Conservation (phyloP, 345 rosid species). For the Capsella bursapastoris region DNA sequence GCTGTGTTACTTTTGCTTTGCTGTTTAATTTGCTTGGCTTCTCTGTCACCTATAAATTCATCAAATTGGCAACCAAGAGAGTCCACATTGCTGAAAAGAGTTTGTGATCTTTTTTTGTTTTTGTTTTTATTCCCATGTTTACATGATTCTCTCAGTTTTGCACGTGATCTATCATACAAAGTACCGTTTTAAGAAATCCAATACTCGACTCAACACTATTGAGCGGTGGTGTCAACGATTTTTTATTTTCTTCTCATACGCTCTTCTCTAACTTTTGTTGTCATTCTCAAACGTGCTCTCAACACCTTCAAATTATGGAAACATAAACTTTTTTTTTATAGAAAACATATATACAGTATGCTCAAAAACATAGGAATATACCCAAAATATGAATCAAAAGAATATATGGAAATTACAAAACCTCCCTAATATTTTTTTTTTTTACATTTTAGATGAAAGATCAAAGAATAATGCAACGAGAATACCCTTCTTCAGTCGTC, state of each 20-base stretch:
- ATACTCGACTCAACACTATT: slow-evolving; percentile 16
- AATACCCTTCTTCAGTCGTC: slow-evolving; percentile 7
- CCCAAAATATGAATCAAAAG: not conserved
- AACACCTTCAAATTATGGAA: not conserved
- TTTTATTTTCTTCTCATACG: slow-evolving; percentile 21
- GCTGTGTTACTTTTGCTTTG: not conserved
- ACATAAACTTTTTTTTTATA: too few species aligned
- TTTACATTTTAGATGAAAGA: not conserved
- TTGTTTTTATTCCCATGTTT: not conserved
- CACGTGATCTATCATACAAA: slow-evolving; percentile 1
- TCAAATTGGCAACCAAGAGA: not conserved
- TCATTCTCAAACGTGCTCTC: slow-evolving; percentile 30
- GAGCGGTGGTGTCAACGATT: not conserved
- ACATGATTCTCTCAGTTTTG: not conserved
- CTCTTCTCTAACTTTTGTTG: not conserved
- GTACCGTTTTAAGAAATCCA: not conserved
- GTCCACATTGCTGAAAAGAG: not conserved
- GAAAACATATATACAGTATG: not conserved
- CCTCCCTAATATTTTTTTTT: not conserved
- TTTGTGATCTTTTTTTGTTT: not conserved
- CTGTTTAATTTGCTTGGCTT: not conserved
- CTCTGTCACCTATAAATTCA: not conserved
- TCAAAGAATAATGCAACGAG: slow-evolving; percentile 3
- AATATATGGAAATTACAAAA: not conserved
- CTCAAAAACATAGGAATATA: slow-evolving; percentile 10